Evolutionary conservation across 257 asterid species (phyloP).

Genomic region (Solanum etuberosum): DNA sequence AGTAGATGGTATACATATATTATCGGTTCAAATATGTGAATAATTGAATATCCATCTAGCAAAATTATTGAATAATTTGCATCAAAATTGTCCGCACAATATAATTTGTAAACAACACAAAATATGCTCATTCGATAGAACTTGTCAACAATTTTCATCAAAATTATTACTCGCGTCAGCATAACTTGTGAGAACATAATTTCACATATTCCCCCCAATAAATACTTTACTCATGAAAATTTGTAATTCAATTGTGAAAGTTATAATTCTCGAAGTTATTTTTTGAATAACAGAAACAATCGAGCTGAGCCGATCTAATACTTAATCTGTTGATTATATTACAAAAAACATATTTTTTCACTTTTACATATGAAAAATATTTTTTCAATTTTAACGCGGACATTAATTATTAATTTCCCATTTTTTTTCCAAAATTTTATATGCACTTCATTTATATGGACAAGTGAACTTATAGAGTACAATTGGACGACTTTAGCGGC

Average conservation of each 20-base stretch:
- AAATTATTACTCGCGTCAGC: not conserved
- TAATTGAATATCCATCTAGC: not conserved
- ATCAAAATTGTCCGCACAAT: not conserved
- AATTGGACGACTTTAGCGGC: not conserved
- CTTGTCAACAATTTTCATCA: not conserved
- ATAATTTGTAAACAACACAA: not conserved
- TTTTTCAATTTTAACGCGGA: not conserved
- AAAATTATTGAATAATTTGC: not conserved
- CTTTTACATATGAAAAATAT: not conserved
- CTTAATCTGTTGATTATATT: not conserved
- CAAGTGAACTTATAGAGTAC: not conserved
- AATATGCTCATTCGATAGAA: not conserved
- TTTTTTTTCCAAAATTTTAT: not conserved
- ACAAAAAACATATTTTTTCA: too few species aligned
- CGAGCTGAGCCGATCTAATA: not conserved
- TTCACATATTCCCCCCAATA: not conserved
- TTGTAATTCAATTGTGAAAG: not conserved
- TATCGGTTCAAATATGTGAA: not conserved
- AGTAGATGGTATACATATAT: not conserved
- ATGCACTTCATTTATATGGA: not conserved
- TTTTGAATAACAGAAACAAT: too few species aligned
- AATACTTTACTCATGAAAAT: not conserved
- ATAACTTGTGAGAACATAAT: not conserved
- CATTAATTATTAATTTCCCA: too few species aligned
- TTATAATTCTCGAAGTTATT: too few species aligned